Percentiles rank a stretch among this genome's conserved stretches.
Conservation (phyloP, 2,329 filamentous ascomycete species). For the Trematosphaeria pertusa region DNA sequence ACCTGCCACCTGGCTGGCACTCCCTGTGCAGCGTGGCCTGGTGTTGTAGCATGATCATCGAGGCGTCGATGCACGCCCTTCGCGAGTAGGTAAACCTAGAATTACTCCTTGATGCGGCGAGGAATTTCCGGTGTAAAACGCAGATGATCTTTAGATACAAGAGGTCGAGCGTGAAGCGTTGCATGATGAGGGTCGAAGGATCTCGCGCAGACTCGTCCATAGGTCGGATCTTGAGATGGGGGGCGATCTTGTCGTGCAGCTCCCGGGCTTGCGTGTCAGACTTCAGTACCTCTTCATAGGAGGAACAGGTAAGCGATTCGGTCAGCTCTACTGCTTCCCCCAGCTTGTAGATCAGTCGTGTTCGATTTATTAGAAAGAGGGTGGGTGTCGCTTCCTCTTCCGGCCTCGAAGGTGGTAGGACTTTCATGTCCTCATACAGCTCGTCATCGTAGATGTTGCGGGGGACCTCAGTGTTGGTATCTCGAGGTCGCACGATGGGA, state of each 20-base stretch:
- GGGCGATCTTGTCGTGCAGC: slow-evolving; percentile 71
- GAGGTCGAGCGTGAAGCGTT: slow-evolving; percentile 82
- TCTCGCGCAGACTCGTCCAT: slow-evolving; percentile 78
- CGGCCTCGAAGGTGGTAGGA: slow-evolving; percentile 71
- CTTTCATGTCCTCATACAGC: slow-evolving; percentile 71
- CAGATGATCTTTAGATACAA: slow-evolving; percentile 89
- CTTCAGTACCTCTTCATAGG: slow-evolving; percentile 68
- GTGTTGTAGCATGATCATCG: slow-evolving; percentile 79
- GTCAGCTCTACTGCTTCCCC: slow-evolving; percentile 73
- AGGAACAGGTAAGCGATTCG: slow-evolving; percentile 67
- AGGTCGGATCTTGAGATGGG: slow-evolving; percentile 77
- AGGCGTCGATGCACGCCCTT: slow-evolving; percentile 83
- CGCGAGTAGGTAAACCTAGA: slow-evolving; percentile 84
- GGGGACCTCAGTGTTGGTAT: slow-evolving; percentile 77
- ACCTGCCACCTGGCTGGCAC: slow-evolving; percentile 72
- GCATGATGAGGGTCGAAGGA: slow-evolving; percentile 72
- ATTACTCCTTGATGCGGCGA: slow-evolving; percentile 75
- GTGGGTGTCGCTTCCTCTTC: slow-evolving; percentile 76
- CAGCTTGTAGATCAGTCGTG: slow-evolving; percentile 71
- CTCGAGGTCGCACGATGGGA: slow-evolving; percentile 73
- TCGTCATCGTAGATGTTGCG: slow-evolving; percentile 84
- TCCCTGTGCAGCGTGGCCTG: slow-evolving; percentile 79
- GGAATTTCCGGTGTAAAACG: slow-evolving; percentile 86
- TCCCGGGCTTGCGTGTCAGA: slow-evolving; percentile 65
- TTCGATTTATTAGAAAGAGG: slow-evolving; percentile 79